These are phyloP conservation scores for Crithidia brevicula DNA, from an alignment of 208 protist genomes.

Conservation along the genomic window DNA sequence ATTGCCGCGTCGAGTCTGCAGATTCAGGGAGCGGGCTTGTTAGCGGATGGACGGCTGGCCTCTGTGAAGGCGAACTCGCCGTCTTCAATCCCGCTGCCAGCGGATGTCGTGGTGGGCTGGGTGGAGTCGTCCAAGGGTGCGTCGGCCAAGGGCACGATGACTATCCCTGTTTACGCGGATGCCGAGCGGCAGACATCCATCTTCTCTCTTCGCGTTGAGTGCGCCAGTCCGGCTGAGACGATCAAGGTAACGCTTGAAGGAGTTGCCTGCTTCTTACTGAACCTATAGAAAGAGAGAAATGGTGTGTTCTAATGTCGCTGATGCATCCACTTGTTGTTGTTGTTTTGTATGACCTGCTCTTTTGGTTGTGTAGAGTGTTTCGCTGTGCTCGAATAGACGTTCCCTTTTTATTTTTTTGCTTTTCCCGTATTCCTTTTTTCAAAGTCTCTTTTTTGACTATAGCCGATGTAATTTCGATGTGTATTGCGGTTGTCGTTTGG, in stretches of 20 bases:
- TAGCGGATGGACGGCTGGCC: constrained; percentile 38
- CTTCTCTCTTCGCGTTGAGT: constrained; percentile 56
- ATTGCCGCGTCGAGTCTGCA: constrained; percentile 67
- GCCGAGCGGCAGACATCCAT: constrained; percentile 55
- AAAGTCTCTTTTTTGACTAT: too few species aligned
- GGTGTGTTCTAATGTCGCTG: not conserved
- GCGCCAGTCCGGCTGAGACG: constrained; percentile 31
- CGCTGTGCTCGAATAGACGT: too few species aligned
- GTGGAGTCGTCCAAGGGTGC: constrained; percentile 29
- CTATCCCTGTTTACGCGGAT: constrained; percentile 81
- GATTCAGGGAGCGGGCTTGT: constrained; percentile 76
- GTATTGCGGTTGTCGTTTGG: too few species aligned
- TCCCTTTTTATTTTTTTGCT: constrained; percentile 3
- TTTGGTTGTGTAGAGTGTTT: too few species aligned
- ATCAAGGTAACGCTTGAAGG: constrained; percentile 54
- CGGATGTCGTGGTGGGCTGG: constrained; percentile 70
- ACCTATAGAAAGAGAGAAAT: constrained; percentile 19
- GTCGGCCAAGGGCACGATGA: constrained; percentile 23
- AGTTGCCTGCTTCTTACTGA: constrained; percentile 72
- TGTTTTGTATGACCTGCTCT: not conserved
- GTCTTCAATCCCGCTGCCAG: constrained; percentile 56
- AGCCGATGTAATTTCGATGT: too few species aligned
- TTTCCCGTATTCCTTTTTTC: too few species aligned
- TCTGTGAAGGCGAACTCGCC: constrained; percentile 58
- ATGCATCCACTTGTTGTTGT: constrained; percentile 1